Base-by-base conservation (phyloP, 768 basidiomycete species). In the Leccinum arenicola region DNA sequence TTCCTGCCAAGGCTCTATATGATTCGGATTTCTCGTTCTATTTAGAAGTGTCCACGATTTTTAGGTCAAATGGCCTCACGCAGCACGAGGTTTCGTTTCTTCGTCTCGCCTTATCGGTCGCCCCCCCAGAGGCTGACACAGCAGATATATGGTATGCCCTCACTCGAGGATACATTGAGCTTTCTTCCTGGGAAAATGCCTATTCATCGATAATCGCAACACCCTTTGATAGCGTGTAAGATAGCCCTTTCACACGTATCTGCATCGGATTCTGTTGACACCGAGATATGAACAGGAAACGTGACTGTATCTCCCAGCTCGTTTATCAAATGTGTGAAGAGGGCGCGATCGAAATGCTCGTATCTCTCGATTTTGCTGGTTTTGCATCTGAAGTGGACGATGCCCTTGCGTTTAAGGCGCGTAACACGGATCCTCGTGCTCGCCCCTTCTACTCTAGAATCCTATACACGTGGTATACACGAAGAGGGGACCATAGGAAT, bases 311-410 rank as follows among this genome's bases (percentile, higher is more conserved):
- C 25, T 84, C 86, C 52, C 88, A 90, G 61, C 79, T 99, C 52
- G 87, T 94, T 59, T 88, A 93, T 66, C 84, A 85, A 64, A 96
- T 98, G 91, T 98, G 96, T 70, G 94, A 97, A 70, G 86, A 88
- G 58, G 83, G 89, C 67, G 86, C 91, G 36, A 83, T 94, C 17
- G 87, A 88, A 53, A 82, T 82, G 62, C 79, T 98, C 12, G 84
- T 94, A 71, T 75, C 84, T 8, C 86, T 93, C 67, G 91, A 91
- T 66, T 98, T 98, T 68, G 80, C 88, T 48, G 93, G 90, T 0
- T 80, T 95, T 60, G 82, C 87, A 47, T 85, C 88, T 54, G 93
- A 96, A 69, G 90, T 98, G 19, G 95, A 97, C 76, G 85, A 84
- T 47, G 86, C 89, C 15, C 78, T 99, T 45, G 83, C 89, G 19